These are phyloP conservation scores for Dillenia suffruticosa DNA, from an alignment of 164 flowering plant genomes.

Conservation along the genomic window DNA sequence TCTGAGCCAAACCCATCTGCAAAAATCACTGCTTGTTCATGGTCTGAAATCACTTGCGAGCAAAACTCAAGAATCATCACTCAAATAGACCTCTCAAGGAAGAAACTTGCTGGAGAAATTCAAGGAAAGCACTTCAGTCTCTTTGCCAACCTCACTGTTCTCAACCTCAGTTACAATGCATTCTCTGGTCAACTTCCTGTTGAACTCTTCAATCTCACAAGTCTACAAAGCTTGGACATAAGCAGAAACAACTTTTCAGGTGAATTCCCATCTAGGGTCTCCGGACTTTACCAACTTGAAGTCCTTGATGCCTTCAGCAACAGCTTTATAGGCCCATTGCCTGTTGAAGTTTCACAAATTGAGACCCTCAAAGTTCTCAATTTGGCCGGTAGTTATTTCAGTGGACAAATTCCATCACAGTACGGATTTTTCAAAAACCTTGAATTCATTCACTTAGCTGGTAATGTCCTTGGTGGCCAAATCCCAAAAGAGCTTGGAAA, in stretches of 20 bases:
- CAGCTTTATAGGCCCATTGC: constrained; percentile 81
- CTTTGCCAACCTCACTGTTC: constrained; percentile 46
- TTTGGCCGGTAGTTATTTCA: constrained; percentile 92
- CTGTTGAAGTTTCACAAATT: constrained; percentile 49
- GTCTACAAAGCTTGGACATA: constrained; percentile 60
- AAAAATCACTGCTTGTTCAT: constrained; percentile 56
- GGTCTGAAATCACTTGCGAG: constrained; percentile 77
- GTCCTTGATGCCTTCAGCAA: constrained; percentile 87
- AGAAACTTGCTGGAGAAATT: constrained; percentile 54
- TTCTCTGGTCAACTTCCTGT: constrained; percentile 65
- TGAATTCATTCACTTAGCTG: constrained; percentile 84
- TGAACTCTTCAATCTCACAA: constrained; percentile 55
- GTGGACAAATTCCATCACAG: constrained; percentile 67
- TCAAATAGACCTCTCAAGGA: constrained; percentile 57
- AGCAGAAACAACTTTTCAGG: constrained; percentile 86
- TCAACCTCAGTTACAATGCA: constrained; percentile 77
- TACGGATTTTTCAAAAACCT: constrained; percentile 71
- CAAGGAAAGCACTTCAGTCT: constrained; percentile 50
- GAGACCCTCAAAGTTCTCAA: constrained; percentile 63
- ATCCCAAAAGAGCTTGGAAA: constrained; percentile 64
- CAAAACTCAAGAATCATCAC: constrained; percentile 39
- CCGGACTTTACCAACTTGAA: constrained; percentile 33
- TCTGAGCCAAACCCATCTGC: constrained; percentile 14
- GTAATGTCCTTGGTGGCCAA: constrained; percentile 60
- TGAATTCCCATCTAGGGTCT: constrained; percentile 52